phyloP scores from a whole-genome alignment of 108 stramenopile genomes.

The Skeletonema marinoi region DNA sequence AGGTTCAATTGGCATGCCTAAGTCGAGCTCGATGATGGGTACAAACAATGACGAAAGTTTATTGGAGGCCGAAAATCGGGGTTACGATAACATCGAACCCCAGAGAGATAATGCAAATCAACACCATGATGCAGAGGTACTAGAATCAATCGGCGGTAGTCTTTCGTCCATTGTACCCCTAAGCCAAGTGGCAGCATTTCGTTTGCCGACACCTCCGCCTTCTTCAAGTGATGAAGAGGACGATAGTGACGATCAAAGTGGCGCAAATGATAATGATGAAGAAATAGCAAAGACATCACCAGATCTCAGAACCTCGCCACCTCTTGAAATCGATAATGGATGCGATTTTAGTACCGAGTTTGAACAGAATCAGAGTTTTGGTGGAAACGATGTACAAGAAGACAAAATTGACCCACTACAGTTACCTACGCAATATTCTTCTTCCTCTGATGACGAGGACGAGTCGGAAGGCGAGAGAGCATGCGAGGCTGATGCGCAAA shows the following conservation, averaged over 20 bases:
- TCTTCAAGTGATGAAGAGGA: conserved; percentile 41
- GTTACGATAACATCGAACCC: not conserved
- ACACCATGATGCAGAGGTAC: not conserved
- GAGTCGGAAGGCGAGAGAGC: not conserved
- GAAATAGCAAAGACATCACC: not conserved
- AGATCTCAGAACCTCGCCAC: not conserved
- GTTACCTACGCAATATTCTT: conserved; percentile 36
- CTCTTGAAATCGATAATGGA: not conserved
- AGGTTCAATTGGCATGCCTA: not conserved
- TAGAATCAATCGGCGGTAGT: not conserved
- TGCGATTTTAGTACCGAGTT: not conserved
- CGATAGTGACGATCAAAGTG: conserved; percentile 4
- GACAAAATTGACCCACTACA: conserved; percentile 15
- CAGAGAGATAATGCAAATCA: not conserved
- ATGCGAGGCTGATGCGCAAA: not conserved
- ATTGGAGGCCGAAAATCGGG: not conserved
- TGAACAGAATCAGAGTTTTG: not conserved
- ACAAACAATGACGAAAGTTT: not conserved
- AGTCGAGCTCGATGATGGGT: too few species aligned
- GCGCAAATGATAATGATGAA: not conserved
- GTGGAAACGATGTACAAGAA: not conserved
- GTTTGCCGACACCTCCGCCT: conserved; percentile 47
- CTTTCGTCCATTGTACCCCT: not conserved
- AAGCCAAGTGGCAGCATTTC: conserved; percentile 23
- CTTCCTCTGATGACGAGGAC: conserved; percentile 22